Conservation (phyloP, 2,329 filamentous ascomycete species). For the Trichoderma guizhouense region DNA sequence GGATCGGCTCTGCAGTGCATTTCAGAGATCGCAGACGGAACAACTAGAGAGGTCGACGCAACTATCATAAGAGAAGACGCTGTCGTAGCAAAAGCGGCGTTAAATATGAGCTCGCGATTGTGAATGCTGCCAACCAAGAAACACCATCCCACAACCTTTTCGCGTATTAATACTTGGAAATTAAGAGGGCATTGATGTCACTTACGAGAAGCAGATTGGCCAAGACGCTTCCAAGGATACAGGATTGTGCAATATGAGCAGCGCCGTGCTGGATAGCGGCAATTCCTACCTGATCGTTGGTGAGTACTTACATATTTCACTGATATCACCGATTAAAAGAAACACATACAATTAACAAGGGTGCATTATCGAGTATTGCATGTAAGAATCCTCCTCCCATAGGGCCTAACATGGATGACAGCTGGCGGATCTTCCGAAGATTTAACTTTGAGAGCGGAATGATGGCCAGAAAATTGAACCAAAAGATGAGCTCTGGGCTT, state of each 20-base stretch:
- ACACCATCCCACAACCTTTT: constrained; percentile 13
- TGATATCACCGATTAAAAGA: not conserved
- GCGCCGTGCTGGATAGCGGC: constrained; percentile 7
- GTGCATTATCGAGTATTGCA: constrained; percentile 11
- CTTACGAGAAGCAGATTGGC: constrained; percentile 18
- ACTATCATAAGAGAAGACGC: constrained; percentile 17
- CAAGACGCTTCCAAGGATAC: constrained; percentile 6
- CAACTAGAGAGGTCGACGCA: constrained; percentile 4
- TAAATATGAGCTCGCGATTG: constrained; percentile 1
- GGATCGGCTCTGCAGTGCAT: not conserved
- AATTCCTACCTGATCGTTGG: not conserved
- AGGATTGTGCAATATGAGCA: constrained; percentile 6
- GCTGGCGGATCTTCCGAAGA: constrained; percentile 4
- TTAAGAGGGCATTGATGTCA: not conserved
- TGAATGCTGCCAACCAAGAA: constrained; percentile 10
- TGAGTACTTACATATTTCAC: not conserved
- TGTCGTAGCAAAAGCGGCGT: constrained; percentile 4
- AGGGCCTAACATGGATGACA: not conserved
- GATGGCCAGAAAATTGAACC: constrained; percentile 13
- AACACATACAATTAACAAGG: not conserved
- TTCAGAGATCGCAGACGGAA: constrained; percentile 12
- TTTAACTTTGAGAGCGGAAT: constrained; percentile 14
- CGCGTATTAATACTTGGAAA: not conserved
- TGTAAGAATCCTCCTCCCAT: not conserved
- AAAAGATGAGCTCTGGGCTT: constrained; percentile 3